phyloP scores from a whole-genome alignment of 495 filamentous ascomycete species.

The Tuber calosporum region DNA sequence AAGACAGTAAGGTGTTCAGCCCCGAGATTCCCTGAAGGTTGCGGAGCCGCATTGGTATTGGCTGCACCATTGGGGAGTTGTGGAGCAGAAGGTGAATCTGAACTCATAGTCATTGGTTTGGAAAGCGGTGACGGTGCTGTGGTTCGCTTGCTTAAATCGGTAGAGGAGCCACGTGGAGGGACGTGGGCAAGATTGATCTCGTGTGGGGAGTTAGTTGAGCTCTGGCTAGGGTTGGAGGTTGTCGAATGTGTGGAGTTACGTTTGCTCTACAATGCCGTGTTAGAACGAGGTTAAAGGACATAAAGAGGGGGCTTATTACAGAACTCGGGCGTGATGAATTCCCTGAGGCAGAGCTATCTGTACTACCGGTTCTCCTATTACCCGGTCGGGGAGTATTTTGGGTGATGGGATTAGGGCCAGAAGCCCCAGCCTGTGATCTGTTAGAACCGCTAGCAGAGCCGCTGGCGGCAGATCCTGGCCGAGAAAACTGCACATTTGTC shows the following conservation, averaged over 20 bases:
- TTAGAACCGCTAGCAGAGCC: conserved; percentile 37
- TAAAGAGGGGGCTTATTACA: conserved; percentile 47
- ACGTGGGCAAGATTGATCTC: conserved; percentile 57
- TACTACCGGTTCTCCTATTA: conserved; percentile 55
- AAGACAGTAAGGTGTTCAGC: conserved; percentile 73
- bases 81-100: conserved; percentile 43
- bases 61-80: conserved; percentile 33
- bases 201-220: conserved; percentile 43
- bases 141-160: conserved; percentile 63
- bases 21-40: conserved; percentile 55
- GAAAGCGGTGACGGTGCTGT: conserved; percentile 81
- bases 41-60: conserved; percentile 14
- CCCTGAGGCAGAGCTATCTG: conserved; percentile 50
- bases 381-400: conserved; percentile 46
- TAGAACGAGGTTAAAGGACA: conserved; percentile 33
- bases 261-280: conserved; percentile 35
- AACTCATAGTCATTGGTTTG: conserved; percentile 62
- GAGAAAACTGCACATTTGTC: conserved; percentile 28
- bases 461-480: conserved; percentile 28
- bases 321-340: conserved; percentile 52
- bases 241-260: conserved; percentile 40
- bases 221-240: conserved; percentile 20
- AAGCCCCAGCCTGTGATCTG: conserved; percentile 32
- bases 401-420: conserved; percentile 12
- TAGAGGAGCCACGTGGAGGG: conserved; percentile 60